A percentile compares a stretch with the other conserved stretches of the same genome.
Conservation (phyloP, 2,329 filamentous ascomycete species). For the Zymoseptoria crescenta region DNA sequence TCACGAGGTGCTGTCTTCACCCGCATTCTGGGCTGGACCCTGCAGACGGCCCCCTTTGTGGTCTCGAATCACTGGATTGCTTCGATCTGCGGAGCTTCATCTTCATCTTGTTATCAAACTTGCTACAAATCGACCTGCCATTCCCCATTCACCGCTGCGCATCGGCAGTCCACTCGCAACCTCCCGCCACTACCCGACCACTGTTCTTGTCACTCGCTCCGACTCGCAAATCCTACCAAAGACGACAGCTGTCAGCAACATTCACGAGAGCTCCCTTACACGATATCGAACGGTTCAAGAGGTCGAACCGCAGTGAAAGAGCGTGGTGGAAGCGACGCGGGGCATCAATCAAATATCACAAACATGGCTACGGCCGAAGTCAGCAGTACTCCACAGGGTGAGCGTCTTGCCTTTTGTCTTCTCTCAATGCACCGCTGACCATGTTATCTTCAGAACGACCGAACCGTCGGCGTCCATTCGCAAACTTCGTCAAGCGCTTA, state of each 20-base stretch:
- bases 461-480: slow-evolving; percentile 74
- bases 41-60: background rate
- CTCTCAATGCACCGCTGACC: slow-evolving; percentile 14
- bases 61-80: background rate
- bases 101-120: background rate
- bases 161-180: background rate
- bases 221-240: background rate
- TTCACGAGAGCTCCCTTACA: background rate
- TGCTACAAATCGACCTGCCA: background rate
- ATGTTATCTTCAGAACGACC: slow-evolving; percentile 53
- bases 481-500: slow-evolving; percentile 89
- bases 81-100: background rate
- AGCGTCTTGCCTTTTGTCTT: slow-evolving; percentile 9
- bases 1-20: background rate
- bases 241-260: background rate
- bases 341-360: background rate
- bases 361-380: slow-evolving; percentile 40
- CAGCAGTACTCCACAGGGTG: slow-evolving; percentile 38
- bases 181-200: background rate
- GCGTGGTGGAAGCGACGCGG: background rate
- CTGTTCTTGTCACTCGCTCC: background rate
- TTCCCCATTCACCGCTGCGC: background rate
- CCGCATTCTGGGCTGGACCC: background rate
- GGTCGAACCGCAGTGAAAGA: background rate
- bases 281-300: background rate